These are phyloP conservation scores for Aspergillus ustus DNA, from an alignment of 2,329 filamentous ascomycete species.

Conservation along the genomic window DNA sequence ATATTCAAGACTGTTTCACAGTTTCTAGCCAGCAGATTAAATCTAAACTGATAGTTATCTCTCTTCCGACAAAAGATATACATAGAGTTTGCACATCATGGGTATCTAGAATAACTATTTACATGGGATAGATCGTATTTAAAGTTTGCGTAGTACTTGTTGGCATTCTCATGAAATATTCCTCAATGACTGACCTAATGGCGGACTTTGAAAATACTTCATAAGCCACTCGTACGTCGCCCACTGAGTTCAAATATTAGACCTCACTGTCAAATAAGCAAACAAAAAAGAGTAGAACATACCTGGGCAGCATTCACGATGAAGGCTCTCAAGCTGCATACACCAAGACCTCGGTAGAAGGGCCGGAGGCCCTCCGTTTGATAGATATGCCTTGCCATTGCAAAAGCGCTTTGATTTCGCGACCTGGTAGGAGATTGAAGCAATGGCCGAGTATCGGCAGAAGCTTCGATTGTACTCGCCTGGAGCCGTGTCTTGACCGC, in stretches of 20 bases:
- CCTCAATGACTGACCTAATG: slow-evolving; percentile 18
- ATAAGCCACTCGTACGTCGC: slow-evolving; percentile 90
- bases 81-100: background rate
- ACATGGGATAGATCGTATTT: background rate
- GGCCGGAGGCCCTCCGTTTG: slow-evolving; percentile 62
- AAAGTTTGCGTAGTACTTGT: background rate
- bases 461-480: slow-evolving; percentile 59
- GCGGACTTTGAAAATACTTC: slow-evolving; percentile 44
- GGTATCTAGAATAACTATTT: background rate
- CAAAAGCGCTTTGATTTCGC: slow-evolving; percentile 58
- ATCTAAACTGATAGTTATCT: background rate
- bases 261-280: background rate
- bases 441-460: slow-evolving; percentile 30
- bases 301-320: slow-evolving; percentile 86
- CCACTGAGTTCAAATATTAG: slow-evolving; percentile 63
- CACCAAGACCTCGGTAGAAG: slow-evolving; percentile 75
- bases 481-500: slow-evolving; percentile 94
- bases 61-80: background rate
- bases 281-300: slow-evolving; percentile 25
- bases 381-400: slow-evolving; percentile 70
- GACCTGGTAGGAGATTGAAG: slow-evolving; percentile 23
- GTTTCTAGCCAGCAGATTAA: background rate
- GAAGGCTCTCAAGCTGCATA: slow-evolving; percentile 87
- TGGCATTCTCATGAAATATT: slow-evolving; percentile 12
- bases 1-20: no score